These are phyloP conservation scores for Metahyphopichia silvanorum DNA, from an alignment of 805 yeast genomes.

Conservation along the genomic window DNA sequence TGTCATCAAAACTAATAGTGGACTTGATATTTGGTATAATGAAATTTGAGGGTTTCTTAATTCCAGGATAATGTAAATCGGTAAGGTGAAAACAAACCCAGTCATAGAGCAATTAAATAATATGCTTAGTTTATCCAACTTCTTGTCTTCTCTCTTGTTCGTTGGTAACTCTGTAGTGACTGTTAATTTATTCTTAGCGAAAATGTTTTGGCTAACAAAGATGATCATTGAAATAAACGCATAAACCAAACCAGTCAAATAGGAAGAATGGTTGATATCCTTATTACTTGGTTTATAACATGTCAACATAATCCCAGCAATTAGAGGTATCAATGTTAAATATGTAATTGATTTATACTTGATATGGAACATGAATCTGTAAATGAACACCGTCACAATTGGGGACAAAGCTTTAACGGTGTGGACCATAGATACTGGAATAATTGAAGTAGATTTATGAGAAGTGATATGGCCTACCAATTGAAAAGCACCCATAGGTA, in stretches of 20 bases:
- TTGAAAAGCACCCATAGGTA: conserved; percentile 95
- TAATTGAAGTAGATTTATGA: conserved; percentile 86
- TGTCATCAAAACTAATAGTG: conserved; percentile 38
- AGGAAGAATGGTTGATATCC: conserved; percentile 10
- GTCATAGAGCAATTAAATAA: conserved; percentile 67
- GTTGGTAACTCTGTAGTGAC: conserved; percentile 28
- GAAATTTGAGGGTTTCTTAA: conserved; percentile 24
- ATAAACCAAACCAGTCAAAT: conserved; percentile 41
- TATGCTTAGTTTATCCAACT: conserved; percentile 69
- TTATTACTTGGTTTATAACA: conserved; percentile 47
- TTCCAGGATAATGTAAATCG: conserved; percentile 62
- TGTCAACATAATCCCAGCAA: conserved; percentile 80
- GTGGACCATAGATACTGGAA: conserved; percentile 94
- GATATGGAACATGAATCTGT: conserved; percentile 57
- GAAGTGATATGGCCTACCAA: conserved; percentile 88
- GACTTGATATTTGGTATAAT: conserved; percentile 25
- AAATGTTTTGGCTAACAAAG: conserved; percentile 75
- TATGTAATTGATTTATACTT: conserved; percentile 67
- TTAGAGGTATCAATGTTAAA: conserved; percentile 72
- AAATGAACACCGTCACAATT: conserved; percentile 77
- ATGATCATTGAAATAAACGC: conserved; percentile 59
- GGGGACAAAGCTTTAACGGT: conserved; percentile 93
- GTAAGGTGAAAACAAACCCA: conserved; percentile 66
- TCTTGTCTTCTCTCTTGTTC: conserved; percentile 22
- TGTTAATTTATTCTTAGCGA: conserved; percentile 72